Percentiles rank a stretch among this genome's conserved stretches.
Evolutionary conservation across 352 stramenopile species (phyloP).

Genomic region (Globisporangium irregulare): DNA sequence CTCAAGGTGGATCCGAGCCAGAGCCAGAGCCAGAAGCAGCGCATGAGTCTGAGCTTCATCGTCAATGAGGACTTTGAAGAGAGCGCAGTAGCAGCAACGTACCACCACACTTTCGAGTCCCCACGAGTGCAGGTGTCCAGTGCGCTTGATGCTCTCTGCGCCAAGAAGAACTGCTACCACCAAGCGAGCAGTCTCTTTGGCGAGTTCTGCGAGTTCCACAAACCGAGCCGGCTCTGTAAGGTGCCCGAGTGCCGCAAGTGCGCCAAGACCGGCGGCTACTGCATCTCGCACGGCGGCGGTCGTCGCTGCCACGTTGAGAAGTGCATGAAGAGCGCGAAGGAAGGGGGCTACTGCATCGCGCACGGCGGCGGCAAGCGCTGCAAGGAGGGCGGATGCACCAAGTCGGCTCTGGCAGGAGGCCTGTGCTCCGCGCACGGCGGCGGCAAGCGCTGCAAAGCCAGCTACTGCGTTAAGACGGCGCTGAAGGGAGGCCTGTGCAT

Average conservation of each 20-base stretch:
- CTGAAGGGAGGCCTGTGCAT: slow-evolving; percentile 66
- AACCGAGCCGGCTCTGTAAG: slow-evolving; percentile 67
- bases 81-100: background rate
- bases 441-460: slow-evolving; percentile 50
- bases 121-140: background rate
- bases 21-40: slow-evolving; percentile 19
- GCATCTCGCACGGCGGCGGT: slow-evolving; percentile 69
- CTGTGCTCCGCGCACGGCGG: slow-evolving; percentile 71
- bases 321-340: slow-evolving; percentile 74
- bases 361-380: slow-evolving; percentile 40
- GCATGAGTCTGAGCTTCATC: slow-evolving; percentile 70
- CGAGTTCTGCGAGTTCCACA: slow-evolving; percentile 62
- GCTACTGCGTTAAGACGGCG: slow-evolving; percentile 57
- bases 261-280: slow-evolving; percentile 75
- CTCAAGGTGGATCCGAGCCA: slow-evolving; percentile 5
- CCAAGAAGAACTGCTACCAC: slow-evolving; percentile 68
- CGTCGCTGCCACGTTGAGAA: slow-evolving; percentile 40
- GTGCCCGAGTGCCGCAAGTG: slow-evolving; percentile 60
- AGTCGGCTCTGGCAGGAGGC: slow-evolving; percentile 59
- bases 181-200: slow-evolving; percentile 41
- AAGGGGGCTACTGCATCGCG: slow-evolving; percentile 46
- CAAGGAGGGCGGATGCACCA: slow-evolving; percentile 51
- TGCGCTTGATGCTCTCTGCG: slow-evolving; percentile 30
- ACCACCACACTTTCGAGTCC: background rate
- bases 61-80: slow-evolving; percentile 26